A percentile compares a stretch with the other conserved stretches of the same genome.
phyloP scores from a whole-genome alignment of 768 basidiomycete species.

The Tulasnella sp. region DNA sequence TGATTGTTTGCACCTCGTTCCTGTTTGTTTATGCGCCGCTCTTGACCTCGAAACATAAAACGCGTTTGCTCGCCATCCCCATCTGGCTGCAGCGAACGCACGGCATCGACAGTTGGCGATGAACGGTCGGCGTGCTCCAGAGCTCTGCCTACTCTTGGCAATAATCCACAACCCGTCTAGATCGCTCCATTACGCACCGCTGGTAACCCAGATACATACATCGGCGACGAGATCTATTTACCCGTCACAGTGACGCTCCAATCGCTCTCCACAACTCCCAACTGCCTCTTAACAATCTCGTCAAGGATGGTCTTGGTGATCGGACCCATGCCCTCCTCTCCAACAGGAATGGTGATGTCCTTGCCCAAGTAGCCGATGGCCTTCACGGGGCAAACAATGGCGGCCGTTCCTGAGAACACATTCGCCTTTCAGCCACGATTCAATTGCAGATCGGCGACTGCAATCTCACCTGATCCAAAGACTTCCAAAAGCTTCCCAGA shows the following conservation, averaged over 20 bases:
- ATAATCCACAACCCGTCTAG: neutral
- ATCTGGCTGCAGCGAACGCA: no score
- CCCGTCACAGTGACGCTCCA: conserved; percentile 47
- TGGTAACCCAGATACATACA: neutral
- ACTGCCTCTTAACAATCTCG: conserved; percentile 52
- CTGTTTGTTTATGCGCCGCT: no score
- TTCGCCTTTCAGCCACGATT: conserved; percentile 5
- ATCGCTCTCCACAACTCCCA: conserved; percentile 60
- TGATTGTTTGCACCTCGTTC: no score
- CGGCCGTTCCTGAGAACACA: conserved; percentile 35
- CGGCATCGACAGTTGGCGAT: neutral
- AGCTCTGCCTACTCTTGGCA: neutral
- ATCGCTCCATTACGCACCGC: neutral
- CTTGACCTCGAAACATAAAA: no score
- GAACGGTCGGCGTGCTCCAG: neutral
- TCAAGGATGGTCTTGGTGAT: conserved; percentile 39
- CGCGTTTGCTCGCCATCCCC: no score
- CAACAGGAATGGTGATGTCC: conserved; percentile 45
- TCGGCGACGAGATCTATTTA: neutral
- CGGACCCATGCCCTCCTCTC: conserved; percentile 64
- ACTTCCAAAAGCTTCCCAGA: conserved; percentile 37
- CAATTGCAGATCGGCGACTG: neutral
- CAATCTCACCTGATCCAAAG: conserved; percentile 33
- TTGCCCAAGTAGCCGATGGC: conserved; percentile 47
- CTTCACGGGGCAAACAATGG: conserved; percentile 39